phyloP scores from a whole-genome alignment of 2,329 filamentous ascomycete species.

The Neofusicoccum ribis region DNA sequence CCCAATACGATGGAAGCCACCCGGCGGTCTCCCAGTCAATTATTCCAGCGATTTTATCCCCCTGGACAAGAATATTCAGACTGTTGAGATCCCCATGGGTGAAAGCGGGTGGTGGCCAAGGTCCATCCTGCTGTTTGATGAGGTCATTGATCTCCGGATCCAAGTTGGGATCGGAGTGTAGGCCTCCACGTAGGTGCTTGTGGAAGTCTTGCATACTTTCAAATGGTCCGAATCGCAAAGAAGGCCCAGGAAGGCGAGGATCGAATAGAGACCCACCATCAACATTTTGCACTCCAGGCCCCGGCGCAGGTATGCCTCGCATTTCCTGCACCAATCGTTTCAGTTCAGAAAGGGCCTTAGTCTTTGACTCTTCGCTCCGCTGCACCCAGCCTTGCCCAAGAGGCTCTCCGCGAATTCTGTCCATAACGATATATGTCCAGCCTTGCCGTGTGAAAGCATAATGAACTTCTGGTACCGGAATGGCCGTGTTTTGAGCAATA shows the following conservation, averaged over 20 bases:
- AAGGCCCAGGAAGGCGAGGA: constrained; percentile 25
- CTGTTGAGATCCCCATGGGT: constrained; percentile 54
- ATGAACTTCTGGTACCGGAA: constrained; percentile 49
- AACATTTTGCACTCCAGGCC: constrained; percentile 23
- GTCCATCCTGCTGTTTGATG: constrained; percentile 37
- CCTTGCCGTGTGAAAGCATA: constrained; percentile 45
- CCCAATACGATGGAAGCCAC: constrained; percentile 53
- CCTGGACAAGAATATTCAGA: constrained; percentile 46
- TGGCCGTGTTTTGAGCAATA: constrained; percentile 42
- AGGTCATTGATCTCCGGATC: constrained; percentile 35
- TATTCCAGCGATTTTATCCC: constrained; percentile 48
- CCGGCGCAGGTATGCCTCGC: constrained; percentile 22
- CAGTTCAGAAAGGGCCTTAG: constrained; percentile 24
- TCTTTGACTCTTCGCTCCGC: constrained; percentile 22
- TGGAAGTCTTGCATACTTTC: constrained; percentile 39
- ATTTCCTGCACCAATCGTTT: constrained; percentile 25
- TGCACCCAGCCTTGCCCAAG: constrained; percentile 26
- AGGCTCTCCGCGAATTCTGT: constrained; percentile 33
- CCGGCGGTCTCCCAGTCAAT: constrained; percentile 50
- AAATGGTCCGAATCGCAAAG: constrained; percentile 35
- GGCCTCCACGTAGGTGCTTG: constrained; percentile 34
- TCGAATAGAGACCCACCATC: constrained; percentile 30
- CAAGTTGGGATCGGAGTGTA: constrained; percentile 24
- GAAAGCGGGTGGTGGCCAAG: constrained; percentile 44
- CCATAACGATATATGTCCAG: constrained; percentile 51